Conservation (phyloP, 176 grass and related monocot species). For the Tillandsia fasciculata region DNA sequence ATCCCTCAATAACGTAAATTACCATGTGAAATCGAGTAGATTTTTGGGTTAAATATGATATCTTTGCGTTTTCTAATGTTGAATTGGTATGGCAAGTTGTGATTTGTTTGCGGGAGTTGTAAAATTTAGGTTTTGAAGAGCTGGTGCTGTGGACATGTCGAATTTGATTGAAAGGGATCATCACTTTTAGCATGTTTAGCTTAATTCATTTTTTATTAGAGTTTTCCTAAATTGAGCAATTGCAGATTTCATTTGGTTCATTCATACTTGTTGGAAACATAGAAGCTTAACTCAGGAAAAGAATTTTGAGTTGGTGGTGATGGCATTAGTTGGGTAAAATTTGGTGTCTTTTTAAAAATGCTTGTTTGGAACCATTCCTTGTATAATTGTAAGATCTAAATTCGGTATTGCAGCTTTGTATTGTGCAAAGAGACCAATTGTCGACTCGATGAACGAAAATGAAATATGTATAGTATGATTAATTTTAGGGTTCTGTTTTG, state of each 20-base stretch:
- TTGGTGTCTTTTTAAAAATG: no score
- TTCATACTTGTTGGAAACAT: background rate
- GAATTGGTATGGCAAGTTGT: background rate
- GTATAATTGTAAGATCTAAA: no score
- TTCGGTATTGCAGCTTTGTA: background rate
- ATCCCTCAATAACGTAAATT: background rate
- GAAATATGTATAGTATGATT: background rate
- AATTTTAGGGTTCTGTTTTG: no score
- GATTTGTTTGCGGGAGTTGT: no score
- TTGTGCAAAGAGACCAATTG: background rate
- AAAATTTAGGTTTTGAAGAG: no score
- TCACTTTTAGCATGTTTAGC: background rate
- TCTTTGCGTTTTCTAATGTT: background rate
- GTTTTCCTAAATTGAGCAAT: slow-evolving; percentile 3
- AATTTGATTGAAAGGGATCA: background rate
- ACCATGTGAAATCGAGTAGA: background rate
- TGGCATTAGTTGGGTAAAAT: no score
- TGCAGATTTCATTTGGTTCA: slow-evolving; percentile 3
- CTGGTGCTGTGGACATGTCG: no score
- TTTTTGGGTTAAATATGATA: background rate
- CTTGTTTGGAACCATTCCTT: no score
- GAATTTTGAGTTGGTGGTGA: no score
- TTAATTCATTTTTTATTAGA: slow-evolving; percentile 1
- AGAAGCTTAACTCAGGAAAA: background rate
- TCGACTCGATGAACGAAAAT: background rate